phyloP scores from a whole-genome alignment of 768 basidiomycete genomes.

The Phaeotremella skinneri region DNA sequence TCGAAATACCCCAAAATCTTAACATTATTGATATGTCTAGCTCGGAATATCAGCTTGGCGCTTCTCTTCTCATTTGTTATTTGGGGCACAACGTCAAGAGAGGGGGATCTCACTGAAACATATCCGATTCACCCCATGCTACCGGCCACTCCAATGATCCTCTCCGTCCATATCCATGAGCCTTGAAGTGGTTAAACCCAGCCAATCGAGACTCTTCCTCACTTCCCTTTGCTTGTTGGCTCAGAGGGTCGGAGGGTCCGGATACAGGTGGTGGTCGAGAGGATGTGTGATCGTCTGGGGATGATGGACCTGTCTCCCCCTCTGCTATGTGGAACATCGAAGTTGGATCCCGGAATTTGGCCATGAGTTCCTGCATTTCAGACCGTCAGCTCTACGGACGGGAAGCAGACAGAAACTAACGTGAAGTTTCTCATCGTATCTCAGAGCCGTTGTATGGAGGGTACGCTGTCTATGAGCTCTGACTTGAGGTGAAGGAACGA shows the following conservation, averaged over 20 bases:
- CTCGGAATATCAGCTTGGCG: neutral
- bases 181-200: slow-evolving; percentile 23
- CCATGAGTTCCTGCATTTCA: slow-evolving; percentile 22
- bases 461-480: too few relatives aligned
- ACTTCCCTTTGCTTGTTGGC: neutral
- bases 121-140: slow-evolving; percentile 46
- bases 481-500: too few relatives aligned
- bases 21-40: slow-evolving; percentile 47
- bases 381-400: neutral
- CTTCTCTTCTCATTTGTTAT: too few relatives aligned
- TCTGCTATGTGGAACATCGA: slow-evolving; percentile 37
- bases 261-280: slow-evolving; percentile 8
- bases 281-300: slow-evolving; percentile 37
- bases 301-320: slow-evolving; percentile 34
- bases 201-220: slow-evolving; percentile 3
- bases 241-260: slow-evolving; percentile 7
- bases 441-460: neutral
- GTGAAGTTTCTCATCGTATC: neutral
- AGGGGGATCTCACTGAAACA: slow-evolving; percentile 32
- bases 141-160: slow-evolving; percentile 40
- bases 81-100: neutral
- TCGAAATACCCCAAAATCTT: slow-evolving; percentile 40
- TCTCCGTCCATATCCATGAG: slow-evolving; percentile 27
- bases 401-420: too few relatives aligned
- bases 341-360: slow-evolving; percentile 40